Percentiles rank a stretch among this genome's conserved stretches.
These are phyloP conservation scores for Nicotiana knightiana DNA, from an alignment of 257 asterid genomes.

Conservation along the genomic window DNA sequence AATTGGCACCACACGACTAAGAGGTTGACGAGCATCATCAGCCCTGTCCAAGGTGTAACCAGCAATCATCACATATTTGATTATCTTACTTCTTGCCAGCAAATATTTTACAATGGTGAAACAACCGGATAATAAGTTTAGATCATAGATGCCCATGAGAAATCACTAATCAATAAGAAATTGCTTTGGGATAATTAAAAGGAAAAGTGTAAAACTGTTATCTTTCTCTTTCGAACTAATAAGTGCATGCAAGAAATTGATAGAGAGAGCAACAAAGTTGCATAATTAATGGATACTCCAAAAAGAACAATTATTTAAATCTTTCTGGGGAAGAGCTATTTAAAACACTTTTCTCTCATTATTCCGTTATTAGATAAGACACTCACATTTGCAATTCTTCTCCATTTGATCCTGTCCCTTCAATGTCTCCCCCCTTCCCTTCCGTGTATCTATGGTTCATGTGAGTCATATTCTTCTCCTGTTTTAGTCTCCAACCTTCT, in stretches of 20 bases:
- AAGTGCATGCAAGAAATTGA: background rate
- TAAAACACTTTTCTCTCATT: background rate
- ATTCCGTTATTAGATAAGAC: background rate
- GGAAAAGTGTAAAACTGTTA: no score
- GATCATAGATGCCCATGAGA: no score
- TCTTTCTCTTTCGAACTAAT: no score
- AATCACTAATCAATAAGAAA: no score
- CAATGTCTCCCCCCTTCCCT: constrained; percentile 70
- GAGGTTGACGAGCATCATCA: constrained; percentile 68
- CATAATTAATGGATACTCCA: background rate
- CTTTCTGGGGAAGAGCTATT: no score
- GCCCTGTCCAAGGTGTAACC: constrained; percentile 34
- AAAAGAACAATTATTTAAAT: no score
- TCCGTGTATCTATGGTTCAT: constrained; percentile 50
- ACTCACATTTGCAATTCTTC: constrained; percentile 39
- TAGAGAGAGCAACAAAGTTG: background rate
- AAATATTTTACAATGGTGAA: no score
- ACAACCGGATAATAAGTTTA: no score
- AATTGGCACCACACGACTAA: constrained; percentile 64
- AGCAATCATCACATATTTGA: background rate
- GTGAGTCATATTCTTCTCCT: constrained; percentile 55
- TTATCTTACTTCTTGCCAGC: background rate
- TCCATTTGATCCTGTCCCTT: constrained; percentile 73
- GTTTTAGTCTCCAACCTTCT: constrained; percentile 71
- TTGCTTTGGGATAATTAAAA: no score